Evolutionary conservation across 768 basidiomycete genomes (phyloP).

Genomic region (Macrolepiota albuminosa): DNA sequence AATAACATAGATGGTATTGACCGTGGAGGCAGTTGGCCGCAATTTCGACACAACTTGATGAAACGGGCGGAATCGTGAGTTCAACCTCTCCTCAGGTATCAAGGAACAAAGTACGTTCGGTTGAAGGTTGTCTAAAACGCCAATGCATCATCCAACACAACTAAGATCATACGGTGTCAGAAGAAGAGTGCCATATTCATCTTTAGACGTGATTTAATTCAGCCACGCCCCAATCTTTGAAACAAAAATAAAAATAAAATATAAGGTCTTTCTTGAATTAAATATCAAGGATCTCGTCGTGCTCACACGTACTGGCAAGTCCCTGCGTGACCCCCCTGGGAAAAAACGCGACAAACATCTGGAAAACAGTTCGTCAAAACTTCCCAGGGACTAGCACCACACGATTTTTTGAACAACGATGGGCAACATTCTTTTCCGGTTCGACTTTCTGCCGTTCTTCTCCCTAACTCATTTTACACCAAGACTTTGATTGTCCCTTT

Average conservation of each 20-base stretch:
- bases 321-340: no score
- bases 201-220: neutral
- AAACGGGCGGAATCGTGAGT: neutral
- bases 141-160: neutral
- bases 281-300: conserved; percentile 21
- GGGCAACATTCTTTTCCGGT: no score
- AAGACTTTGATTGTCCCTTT: no score
- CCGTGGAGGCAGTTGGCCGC: neutral
- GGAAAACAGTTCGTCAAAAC: no score
- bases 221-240: neutral
- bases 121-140: neutral
- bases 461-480: no score
- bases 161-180: neutral
- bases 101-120: neutral
- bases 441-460: no score
- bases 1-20: neutral
- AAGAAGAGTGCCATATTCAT: no score
- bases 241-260: neutral
- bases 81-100: neutral
- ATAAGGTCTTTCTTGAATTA: conserved; percentile 23
- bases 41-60: neutral
- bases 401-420: no score
- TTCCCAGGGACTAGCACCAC: no score
- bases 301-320: no score
- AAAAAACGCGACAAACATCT: no score